These are phyloP conservation scores for Scleroderma bovista DNA, from an alignment of 768 basidiomycete species.

Conservation along the genomic window DNA sequence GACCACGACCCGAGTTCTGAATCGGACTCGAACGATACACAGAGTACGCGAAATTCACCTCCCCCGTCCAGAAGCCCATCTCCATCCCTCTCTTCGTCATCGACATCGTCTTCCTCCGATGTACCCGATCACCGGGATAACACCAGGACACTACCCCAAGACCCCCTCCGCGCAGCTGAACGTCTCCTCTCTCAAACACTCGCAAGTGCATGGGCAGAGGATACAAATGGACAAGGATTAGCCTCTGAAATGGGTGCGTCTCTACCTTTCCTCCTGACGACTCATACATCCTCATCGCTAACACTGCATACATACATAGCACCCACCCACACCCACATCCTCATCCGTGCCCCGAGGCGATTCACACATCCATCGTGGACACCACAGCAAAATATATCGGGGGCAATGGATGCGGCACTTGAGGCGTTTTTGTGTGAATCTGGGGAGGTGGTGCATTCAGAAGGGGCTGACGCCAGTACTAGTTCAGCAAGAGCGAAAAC, in stretches of 20 bases:
- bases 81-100: constrained; percentile 14
- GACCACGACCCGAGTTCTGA: background rate
- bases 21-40: constrained; percentile 2
- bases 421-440: constrained; percentile 30
- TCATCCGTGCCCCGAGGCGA: constrained; percentile 42
- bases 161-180: constrained; percentile 26
- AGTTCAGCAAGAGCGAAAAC: background rate
- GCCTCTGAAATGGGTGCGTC: constrained; percentile 36
- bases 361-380: constrained; percentile 44
- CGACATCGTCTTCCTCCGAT: constrained; percentile 16
- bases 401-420: constrained; percentile 33
- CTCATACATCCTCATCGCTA: background rate
- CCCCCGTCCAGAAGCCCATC: constrained; percentile 24
- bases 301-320: constrained; percentile 21
- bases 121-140: constrained; percentile 21
- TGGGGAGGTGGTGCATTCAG: background rate
- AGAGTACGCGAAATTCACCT: constrained; percentile 4
- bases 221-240: constrained; percentile 30
- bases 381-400: constrained; percentile 38
- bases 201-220: constrained; percentile 39
- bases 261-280: background rate
- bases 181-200: constrained; percentile 41
- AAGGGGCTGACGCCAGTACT: constrained; percentile 17
- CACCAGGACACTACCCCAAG: background rate
- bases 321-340: constrained; percentile 43